Conservation (phyloP, 495 filamentous ascomycete species). For the Penicillium diatomitis region DNA sequence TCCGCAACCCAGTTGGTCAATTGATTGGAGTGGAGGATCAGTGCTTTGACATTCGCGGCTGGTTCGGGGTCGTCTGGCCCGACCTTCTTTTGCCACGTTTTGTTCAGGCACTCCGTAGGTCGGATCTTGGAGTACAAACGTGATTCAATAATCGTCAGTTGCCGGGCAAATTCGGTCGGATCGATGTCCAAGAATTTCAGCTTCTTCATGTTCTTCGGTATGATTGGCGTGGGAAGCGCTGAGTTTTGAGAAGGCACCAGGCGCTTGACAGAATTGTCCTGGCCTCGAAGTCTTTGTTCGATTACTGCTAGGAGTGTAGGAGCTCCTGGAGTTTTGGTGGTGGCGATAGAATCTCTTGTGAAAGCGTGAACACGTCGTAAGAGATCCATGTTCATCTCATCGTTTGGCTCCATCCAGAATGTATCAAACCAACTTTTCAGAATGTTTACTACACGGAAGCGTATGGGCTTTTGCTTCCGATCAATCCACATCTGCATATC, state of each 20-base stretch:
- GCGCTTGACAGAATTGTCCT: conserved; percentile 77
- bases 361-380: conserved; percentile 84
- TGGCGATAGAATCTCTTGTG: conserved; percentile 83
- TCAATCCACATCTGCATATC: conserved; percentile 87
- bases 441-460: conserved; percentile 94
- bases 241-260: conserved; percentile 76
- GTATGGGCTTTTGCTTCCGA: conserved; percentile 88
- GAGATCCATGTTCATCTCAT: conserved; percentile 71
- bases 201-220: conserved; percentile 99
- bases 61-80: conserved; percentile 74
- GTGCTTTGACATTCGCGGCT: conserved; percentile 85
- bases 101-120: conserved; percentile 90
- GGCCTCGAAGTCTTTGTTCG: conserved; percentile 77
- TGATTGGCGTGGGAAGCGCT: conserved; percentile 74
- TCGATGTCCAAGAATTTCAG: conserved; percentile 98
- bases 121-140: conserved; percentile 91
- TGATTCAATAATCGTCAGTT: conserved; percentile 94
- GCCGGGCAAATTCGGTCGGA: conserved; percentile 86
- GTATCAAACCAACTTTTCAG: conserved; percentile 96
- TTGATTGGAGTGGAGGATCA: conserved; percentile 96
- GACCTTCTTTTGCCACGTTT: conserved; percentile 96
- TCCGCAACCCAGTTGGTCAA: conserved; percentile 99
- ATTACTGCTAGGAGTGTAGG: conserved; percentile 70
- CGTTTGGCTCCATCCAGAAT: conserved; percentile 95
- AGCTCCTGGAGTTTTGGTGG: conserved; percentile 83